Conservation (phyloP, 257 asterid genomes). For the Lycium barbarum region DNA sequence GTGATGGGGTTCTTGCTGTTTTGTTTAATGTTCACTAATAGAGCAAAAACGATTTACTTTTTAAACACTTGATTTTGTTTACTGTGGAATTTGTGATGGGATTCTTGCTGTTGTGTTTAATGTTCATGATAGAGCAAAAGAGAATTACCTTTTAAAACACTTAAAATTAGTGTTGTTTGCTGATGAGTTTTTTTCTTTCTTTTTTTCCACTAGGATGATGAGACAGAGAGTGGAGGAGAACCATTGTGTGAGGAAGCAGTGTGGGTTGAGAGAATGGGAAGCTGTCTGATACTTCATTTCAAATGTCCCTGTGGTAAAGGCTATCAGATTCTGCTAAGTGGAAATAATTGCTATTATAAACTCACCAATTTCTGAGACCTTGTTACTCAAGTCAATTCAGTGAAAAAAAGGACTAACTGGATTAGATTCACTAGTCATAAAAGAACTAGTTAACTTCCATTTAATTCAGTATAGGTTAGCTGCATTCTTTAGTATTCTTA, state of each 20-base stretch:
- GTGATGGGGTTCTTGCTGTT: not conserved
- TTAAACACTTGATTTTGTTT: not conserved
- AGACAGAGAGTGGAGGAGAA: not conserved
- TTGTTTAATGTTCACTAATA: no score
- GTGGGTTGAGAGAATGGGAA: constrained; percentile 22
- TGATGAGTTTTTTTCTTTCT: not conserved
- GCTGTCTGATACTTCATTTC: constrained; percentile 17
- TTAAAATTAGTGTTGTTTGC: not conserved
- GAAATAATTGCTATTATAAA: constrained; percentile 21
- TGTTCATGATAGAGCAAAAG: not conserved
- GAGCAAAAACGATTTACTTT: not conserved
- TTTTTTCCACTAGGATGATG: constrained; percentile 5
- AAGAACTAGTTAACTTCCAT: not conserved
- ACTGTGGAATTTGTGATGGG: not conserved
- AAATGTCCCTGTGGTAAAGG: constrained; percentile 23
- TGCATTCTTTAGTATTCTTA: not conserved
- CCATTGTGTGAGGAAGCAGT: constrained; percentile 15
- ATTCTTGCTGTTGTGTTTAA: not conserved
- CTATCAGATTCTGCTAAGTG: constrained; percentile 13
- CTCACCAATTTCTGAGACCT: constrained; percentile 20
- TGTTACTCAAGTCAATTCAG: not conserved
- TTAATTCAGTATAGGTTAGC: not conserved
- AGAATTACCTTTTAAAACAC: not conserved
- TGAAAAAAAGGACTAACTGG: not conserved
- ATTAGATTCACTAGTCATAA: not conserved